Evolutionary conservation across 805 yeast genomes (phyloP).

Genomic region (Zygoascus biomembranicola): DNA sequence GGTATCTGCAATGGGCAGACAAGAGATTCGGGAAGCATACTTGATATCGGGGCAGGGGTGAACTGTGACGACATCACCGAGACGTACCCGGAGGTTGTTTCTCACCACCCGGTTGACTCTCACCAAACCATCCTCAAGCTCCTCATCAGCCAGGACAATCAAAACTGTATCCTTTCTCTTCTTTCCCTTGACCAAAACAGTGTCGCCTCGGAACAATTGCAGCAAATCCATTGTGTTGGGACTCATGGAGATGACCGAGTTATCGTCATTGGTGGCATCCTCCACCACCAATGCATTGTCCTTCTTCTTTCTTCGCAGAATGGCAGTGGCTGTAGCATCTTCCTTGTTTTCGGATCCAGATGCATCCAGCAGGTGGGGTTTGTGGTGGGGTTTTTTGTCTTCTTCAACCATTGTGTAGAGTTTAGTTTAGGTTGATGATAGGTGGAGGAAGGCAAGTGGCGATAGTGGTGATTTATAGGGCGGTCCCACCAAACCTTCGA

Average conservation of each 20-base stretch:
- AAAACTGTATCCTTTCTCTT: conserved; percentile 96
- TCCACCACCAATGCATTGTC: conserved; percentile 91
- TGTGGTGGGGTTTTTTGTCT: not conserved
- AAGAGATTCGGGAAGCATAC: conserved; percentile 90
- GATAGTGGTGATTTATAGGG: not conserved
- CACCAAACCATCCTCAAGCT: conserved; percentile 90
- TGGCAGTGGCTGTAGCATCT: conserved; percentile 90
- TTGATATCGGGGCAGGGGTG: conserved; percentile 98
- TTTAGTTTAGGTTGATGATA: not conserved
- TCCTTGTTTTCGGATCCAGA: conserved; percentile 54
- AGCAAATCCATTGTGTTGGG: conserved; percentile 91
- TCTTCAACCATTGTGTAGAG: conserved; percentile 1
- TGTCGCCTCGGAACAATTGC: conserved; percentile 95
- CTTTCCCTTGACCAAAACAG: conserved; percentile 94
- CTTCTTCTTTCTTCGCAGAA: conserved; percentile 94
- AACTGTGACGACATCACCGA: conserved; percentile 85
- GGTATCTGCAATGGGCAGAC: conserved; percentile 94
- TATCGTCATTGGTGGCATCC: conserved; percentile 95
- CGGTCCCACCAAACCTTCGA: not conserved
- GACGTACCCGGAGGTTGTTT: conserved; percentile 85
- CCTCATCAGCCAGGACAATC: conserved; percentile 93
- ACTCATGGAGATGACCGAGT: conserved; percentile 91
- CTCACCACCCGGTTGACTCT: conserved; percentile 93
- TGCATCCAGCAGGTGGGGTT: conserved; percentile 43
- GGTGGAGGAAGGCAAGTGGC: not conserved